Percentiles rank a stretch among this genome's conserved stretches.
These are phyloP conservation scores for Ascochyta koolunga DNA, from an alignment of 2,329 filamentous ascomycete genomes.

Conservation along the genomic window DNA sequence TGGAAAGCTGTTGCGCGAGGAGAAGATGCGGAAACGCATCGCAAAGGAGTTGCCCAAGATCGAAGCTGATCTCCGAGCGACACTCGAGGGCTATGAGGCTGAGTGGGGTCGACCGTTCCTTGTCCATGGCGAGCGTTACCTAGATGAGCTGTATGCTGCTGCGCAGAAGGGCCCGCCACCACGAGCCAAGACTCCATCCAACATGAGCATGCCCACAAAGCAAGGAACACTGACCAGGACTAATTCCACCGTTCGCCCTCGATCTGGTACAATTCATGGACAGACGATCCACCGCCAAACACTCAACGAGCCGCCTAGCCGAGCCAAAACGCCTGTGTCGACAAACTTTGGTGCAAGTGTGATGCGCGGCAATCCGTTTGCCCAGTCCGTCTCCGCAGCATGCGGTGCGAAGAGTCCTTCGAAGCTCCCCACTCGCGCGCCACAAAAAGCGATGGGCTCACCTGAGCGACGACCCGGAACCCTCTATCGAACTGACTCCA, in stretches of 20 bases:
- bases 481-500: slow-evolving; percentile 34
- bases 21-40: slow-evolving; percentile 98
- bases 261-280: slow-evolving; percentile 49
- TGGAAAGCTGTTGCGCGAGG: slow-evolving; percentile 88
- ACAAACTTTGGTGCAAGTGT: slow-evolving; percentile 44
- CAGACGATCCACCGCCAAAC: slow-evolving; percentile 32
- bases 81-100: slow-evolving; percentile 87
- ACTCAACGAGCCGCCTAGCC: slow-evolving; percentile 22
- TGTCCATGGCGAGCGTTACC: slow-evolving; percentile 88
- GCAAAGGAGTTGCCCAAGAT: slow-evolving; percentile 95
- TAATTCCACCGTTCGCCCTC: slow-evolving; percentile 28
- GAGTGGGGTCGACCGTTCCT: slow-evolving; percentile 93
- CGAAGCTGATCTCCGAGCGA: slow-evolving; percentile 75
- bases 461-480: slow-evolving; percentile 66
- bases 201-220: slow-evolving; percentile 38
- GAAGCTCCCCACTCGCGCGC: slow-evolving; percentile 68
- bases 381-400: slow-evolving; percentile 43
- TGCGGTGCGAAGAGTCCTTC: slow-evolving; percentile 61
- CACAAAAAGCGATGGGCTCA: slow-evolving; percentile 52
- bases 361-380: slow-evolving; percentile 43
- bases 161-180: slow-evolving; percentile 65
- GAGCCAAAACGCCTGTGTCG: slow-evolving; percentile 51
- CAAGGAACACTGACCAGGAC: slow-evolving; percentile 39
- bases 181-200: slow-evolving; percentile 77
- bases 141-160: slow-evolving; percentile 78